phyloP scores from a whole-genome alignment of 176 grass and related monocot genomes.

The Oryza officinalis region DNA sequence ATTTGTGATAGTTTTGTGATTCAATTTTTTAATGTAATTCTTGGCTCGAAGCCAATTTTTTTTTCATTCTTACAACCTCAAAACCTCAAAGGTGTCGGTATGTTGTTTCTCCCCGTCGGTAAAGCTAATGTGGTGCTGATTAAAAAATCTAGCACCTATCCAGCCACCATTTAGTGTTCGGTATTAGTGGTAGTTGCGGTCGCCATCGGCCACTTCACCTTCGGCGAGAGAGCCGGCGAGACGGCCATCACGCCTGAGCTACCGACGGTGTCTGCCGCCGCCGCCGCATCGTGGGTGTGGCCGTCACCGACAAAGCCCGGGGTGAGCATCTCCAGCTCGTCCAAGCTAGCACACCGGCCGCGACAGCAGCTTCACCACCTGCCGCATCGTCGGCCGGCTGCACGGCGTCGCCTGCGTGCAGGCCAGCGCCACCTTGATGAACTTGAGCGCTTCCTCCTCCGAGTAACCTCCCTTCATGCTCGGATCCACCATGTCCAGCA shows the following conservation, averaged over 20 bases:
- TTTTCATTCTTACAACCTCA: too few species aligned
- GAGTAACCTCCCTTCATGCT: conserved; percentile 18
- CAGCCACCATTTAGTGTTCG: too few species aligned
- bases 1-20: too few species aligned
- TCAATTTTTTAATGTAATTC: too few species aligned
- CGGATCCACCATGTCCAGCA: conserved; percentile 49
- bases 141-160: too few species aligned
- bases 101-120: too few species aligned
- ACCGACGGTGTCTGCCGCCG: neutral
- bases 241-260: neutral
- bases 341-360: neutral
- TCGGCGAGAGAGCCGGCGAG: neutral
- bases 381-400: conserved; percentile 46
- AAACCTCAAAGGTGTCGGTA: too few species aligned
- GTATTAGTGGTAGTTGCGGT: too few species aligned
- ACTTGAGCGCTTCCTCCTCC: conserved; percentile 50
- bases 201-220: neutral
- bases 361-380: conserved; percentile 46
- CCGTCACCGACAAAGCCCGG: conserved; percentile 20
- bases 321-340: conserved; percentile 1
- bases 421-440: conserved; percentile 50
- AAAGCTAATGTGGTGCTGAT: too few species aligned
- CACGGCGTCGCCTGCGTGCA: conserved; percentile 45
- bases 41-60: too few species aligned
- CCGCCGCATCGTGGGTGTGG: neutral